Evolutionary conservation across 1,284 basidiomycete species (phyloP).

Genomic region (Sporisorium sorghi): DNA sequence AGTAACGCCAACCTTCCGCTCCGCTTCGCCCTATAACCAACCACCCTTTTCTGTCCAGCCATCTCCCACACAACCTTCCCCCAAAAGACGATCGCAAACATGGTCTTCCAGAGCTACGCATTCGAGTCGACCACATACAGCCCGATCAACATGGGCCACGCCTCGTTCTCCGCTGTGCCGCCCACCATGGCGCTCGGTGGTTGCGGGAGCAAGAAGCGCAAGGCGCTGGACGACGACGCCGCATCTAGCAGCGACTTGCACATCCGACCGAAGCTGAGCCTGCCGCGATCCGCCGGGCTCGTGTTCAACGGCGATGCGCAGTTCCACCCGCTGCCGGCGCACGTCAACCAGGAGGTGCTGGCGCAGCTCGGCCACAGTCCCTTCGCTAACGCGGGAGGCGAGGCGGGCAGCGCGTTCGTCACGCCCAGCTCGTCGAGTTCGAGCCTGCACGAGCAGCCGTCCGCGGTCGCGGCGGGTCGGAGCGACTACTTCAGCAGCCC

Average conservation of each 20-base stretch:
- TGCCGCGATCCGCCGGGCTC: constrained; percentile 35
- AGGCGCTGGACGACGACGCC: constrained; percentile 36
- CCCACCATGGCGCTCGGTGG: constrained; percentile 4
- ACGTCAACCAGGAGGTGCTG: constrained; percentile 52
- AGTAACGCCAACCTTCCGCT: constrained; percentile 34
- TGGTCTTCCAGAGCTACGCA: constrained; percentile 43
- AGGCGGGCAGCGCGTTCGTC: constrained; percentile 6
- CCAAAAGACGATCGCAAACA: constrained; percentile 6
- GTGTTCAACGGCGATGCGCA: constrained; percentile 40
- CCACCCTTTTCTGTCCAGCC: not conserved
- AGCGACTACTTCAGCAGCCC: constrained; percentile 42
- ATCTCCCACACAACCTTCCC: not conserved
- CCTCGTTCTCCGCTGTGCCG: constrained; percentile 9
- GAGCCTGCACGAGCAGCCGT: constrained; percentile 31
- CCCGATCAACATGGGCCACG: constrained; percentile 33
- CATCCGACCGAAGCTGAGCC: constrained; percentile 34
- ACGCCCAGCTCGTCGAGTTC: constrained; percentile 32
- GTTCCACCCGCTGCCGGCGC: constrained; percentile 54
- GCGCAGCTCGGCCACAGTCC: constrained; percentile 44
- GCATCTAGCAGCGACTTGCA: constrained; percentile 13
- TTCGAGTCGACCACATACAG: constrained; percentile 27
- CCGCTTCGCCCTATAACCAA: not conserved
- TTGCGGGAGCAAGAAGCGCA: constrained; percentile 37
- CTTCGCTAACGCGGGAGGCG: constrained; percentile 11
- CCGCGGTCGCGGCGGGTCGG: constrained; percentile 14